Conservation (phyloP, 106 monocot species). For the Phalaenopsis aphrodite region DNA sequence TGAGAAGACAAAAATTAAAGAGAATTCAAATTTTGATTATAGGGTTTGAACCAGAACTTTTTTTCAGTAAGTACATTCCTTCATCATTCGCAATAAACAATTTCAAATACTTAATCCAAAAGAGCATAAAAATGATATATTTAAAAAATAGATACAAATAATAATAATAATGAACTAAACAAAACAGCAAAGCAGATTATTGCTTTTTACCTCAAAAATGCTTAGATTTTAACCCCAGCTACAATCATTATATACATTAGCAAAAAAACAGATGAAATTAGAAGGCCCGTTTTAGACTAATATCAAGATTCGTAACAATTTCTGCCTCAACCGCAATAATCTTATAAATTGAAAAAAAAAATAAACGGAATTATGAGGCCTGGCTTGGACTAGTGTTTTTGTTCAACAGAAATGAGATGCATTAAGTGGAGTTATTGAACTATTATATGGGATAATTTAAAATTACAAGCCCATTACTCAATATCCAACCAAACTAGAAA, state of each 20-base stretch:
- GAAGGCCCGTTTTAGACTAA: background rate
- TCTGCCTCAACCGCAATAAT: too few species aligned
- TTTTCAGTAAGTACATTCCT: background rate
- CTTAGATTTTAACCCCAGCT: background rate
- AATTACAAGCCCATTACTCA: background rate
- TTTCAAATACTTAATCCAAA: background rate
- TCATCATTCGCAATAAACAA: background rate
- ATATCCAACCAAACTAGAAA: background rate
- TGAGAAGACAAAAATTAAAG: slow-evolving; percentile 1
- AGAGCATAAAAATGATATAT: background rate
- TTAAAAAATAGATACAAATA: background rate
- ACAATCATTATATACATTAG: background rate
- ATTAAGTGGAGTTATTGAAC: too few species aligned
- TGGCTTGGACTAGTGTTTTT: background rate
- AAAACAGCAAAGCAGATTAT: background rate
- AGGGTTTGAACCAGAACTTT: background rate
- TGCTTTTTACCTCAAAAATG: background rate
- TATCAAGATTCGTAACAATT: background rate
- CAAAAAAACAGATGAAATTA: background rate
- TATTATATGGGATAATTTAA: background rate
- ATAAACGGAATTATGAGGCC: background rate
- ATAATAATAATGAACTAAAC: background rate
- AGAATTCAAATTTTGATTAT: background rate
- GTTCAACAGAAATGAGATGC: background rate
- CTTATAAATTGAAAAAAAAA: background rate